Evolutionary conservation across 2,329 filamentous ascomycete genomes (phyloP).

Genomic region (Keithomyces neogunnii): DNA sequence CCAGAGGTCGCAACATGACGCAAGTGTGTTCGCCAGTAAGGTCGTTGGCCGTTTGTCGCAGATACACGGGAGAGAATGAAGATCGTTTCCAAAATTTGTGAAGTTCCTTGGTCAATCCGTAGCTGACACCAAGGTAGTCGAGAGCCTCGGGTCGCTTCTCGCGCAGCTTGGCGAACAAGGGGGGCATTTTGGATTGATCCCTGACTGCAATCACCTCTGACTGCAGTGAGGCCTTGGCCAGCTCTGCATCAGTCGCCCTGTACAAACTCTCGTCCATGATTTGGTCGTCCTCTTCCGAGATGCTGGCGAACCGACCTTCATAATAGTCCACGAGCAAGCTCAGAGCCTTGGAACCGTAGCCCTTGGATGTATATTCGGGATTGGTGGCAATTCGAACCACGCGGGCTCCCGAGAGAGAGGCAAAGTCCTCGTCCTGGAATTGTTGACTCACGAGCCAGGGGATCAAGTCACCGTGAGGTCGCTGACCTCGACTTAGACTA

Average conservation of each 20-base stretch:
- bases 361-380: conserved; percentile 86
- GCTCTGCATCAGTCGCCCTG: conserved; percentile 73
- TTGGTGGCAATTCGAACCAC: conserved; percentile 94
- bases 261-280: conserved; percentile 56
- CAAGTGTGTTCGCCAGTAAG: conserved; percentile 96
- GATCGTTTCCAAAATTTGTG: conserved; percentile 97
- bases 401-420: conserved; percentile 81
- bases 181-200: conserved; percentile 86
- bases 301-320: conserved; percentile 79
- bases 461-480: conserved; percentile 87
- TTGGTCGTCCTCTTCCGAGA: conserved; percentile 62
- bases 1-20: conserved; percentile 85
- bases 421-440: conserved; percentile 96
- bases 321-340: conserved; percentile 88
- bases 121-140: conserved; percentile 93
- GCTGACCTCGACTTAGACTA: conserved; percentile 77
- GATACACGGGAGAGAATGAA: conserved; percentile 79
- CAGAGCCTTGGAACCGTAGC: conserved; percentile 84
- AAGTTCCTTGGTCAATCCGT: conserved; percentile 76
- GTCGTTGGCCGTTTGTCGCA: conserved; percentile 92
- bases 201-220: conserved; percentile 85
- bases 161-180: conserved; percentile 79
- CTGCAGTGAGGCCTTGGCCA: conserved; percentile 66
- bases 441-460: conserved; percentile 97
- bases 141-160: conserved; percentile 73